Base-by-base conservation (phyloP, 306 rosid species). In the Cucurbita pepo region DNA sequence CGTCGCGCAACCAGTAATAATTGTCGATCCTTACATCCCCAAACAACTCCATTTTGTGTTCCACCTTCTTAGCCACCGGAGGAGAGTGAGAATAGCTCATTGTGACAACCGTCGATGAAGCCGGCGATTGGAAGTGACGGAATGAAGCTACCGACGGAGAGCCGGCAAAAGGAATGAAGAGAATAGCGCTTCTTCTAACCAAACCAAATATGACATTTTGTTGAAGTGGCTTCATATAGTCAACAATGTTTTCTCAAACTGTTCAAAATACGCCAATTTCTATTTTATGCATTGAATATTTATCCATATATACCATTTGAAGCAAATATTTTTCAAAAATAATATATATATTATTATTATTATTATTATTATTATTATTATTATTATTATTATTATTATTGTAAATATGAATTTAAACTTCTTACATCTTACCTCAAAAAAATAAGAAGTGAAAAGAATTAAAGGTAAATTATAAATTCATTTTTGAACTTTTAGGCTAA, bases 1-100 rank as follows among this genome's bases (percentile, higher is more conserved):
- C 98, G 41, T 94, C 92, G 6, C 97, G 92, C 41, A 90, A 93
- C 97, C 98, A 90, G 36, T 87, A 90, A 83, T 90, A 90, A 76
- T 87, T 82, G 67, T 90, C 98, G 69, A 87, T 79, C 57, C 98
- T 86, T 6, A 80, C 89, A 53, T 94, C 96, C 22, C 90, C 86
- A 75, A 94, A 90, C 81, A 86, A 4, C 84, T 90, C 92, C 97
- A 90, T 86, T 3, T 3, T 45, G 50, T 86, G 94, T 65, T 85
- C 86, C 67, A 87, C 86, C 84, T 93, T 93, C 82, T 89, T 90
- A 22, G 91, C 96, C 82, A 77, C 78, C 59, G 97, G 97, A 71
- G 96, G 85, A 64, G 78, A 63, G 5, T 34, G 78, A 63, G 78
- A 62, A 7, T 25, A 34, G n/a, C 45, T 73, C 77, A 73, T 73